Percentiles rank a stretch among this genome's conserved stretches.
phyloP scores from a whole-genome alignment of 225 moss, liverwort and hornwort species.

The Polytrichum formosum region DNA sequence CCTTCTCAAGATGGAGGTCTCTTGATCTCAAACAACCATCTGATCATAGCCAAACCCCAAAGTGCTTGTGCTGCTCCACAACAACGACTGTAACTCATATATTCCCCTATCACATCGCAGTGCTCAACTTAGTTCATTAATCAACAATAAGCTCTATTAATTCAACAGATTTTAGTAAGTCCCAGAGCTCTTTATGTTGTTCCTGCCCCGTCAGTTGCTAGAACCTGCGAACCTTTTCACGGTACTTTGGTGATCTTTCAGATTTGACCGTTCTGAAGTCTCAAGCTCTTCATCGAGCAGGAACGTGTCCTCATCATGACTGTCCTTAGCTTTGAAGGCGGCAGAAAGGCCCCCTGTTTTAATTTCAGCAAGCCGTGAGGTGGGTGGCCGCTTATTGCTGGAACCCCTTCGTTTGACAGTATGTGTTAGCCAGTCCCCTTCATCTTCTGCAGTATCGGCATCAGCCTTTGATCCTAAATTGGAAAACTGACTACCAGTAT shows the following conservation, averaged over 20 bases:
- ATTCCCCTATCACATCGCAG: too few species aligned
- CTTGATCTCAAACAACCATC: too few species aligned
- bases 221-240: slow-evolving; percentile 41
- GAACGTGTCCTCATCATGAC: slow-evolving; percentile 77
- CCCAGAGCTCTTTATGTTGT: not conserved
- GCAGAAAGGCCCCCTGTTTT: slow-evolving; percentile 84
- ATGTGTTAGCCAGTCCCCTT: slow-evolving; percentile 76
- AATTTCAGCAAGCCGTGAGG: slow-evolving; percentile 48
- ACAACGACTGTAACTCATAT: too few species aligned
- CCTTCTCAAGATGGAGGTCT: too few species aligned
- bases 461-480: slow-evolving; percentile 47
- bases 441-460: slow-evolving; percentile 58
- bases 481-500: slow-evolving; percentile 33
- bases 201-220: slow-evolving; percentile 4
- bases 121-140: too few species aligned
- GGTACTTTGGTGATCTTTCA: slow-evolving; percentile 40
- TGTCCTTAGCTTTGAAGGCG: slow-evolving; percentile 67
- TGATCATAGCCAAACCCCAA: too few species aligned
- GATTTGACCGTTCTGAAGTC: slow-evolving; percentile 51
- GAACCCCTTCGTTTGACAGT: slow-evolving; percentile 62
- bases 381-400: slow-evolving; percentile 71
- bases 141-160: too few species aligned
- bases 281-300: slow-evolving; percentile 94
- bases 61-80: too few species aligned
- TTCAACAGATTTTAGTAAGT: too few species aligned